Conservation (phyloP, 225 moss, liverwort and hornwort species). For the Climacium dendroides region DNA sequence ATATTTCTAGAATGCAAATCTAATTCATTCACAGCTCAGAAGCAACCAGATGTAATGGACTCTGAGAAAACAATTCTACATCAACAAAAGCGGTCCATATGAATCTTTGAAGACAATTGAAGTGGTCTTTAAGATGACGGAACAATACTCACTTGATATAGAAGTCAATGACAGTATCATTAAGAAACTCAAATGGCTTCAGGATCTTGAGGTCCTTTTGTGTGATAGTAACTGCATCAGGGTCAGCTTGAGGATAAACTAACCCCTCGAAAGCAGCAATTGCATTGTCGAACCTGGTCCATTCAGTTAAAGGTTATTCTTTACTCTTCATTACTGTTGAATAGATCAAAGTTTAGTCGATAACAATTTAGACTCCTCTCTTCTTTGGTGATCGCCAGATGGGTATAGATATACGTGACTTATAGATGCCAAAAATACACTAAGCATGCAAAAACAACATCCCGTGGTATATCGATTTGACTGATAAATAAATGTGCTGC, state of each 20-base stretch:
- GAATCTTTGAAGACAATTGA: neutral
- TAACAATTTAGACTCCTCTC: neutral
- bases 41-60: neutral
- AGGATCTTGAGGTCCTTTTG: conserved; percentile 39
- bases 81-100: neutral
- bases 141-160: conserved; percentile 43
- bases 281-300: conserved; percentile 14
- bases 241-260: conserved; percentile 38
- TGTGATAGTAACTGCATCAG: conserved; percentile 54
- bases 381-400: neutral
- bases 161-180: conserved; percentile 56
- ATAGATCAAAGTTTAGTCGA: neutral
- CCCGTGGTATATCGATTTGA: neutral
- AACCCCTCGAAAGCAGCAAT: conserved; percentile 23
- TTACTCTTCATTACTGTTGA: neutral
- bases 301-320: neutral
- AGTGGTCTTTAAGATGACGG: neutral
- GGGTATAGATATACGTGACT: neutral
- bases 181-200: conserved; percentile 41
- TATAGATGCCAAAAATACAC: neutral
- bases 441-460: neutral
- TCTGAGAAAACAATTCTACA: neutral
- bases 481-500: neutral
- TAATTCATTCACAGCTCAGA: neutral
- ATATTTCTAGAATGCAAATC: neutral